Percentiles rank a stretch among this genome's conserved stretches.
Conservation (phyloP, 768 basidiomycete genomes). For the Lactarius akahatsu region DNA sequence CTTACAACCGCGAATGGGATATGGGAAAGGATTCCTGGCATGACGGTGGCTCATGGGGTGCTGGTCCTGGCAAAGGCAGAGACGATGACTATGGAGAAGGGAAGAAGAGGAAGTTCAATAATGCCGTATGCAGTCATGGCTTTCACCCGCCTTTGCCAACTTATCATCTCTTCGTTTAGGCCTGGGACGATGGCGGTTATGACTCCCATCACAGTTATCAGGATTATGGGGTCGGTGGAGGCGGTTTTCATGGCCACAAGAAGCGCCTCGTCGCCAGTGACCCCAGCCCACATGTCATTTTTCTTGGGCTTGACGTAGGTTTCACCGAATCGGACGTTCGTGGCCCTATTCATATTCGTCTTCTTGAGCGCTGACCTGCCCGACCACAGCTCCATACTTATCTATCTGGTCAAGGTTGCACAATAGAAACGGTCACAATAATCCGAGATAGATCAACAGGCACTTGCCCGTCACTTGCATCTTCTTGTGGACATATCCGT, state of each 20-base stretch:
- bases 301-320: conserved; percentile 89
- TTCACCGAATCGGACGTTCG: conserved; percentile 92
- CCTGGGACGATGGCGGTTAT: conserved; percentile 48
- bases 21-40: conserved; percentile 66
- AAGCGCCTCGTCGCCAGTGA: conserved; percentile 82
- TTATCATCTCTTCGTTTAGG: conserved; percentile 35
- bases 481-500: conserved; percentile 57
- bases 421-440: conserved; percentile 86
- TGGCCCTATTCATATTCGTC: conserved; percentile 39
- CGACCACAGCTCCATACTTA: conserved; percentile 71
- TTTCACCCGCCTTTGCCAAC: conserved; percentile 1
- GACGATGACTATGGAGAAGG: conserved; percentile 74
- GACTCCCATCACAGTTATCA: conserved; percentile 38
- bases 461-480: conserved; percentile 82
- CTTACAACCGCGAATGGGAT: conserved; percentile 79
- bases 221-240: conserved; percentile 30
- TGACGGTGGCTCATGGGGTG: conserved; percentile 41
- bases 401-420: conserved; percentile 68
- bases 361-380: conserved; percentile 30
- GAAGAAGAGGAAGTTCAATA: conserved; percentile 78
- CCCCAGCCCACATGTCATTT: conserved; percentile 91
- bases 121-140: conserved; percentile 53
- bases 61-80: conserved; percentile 49
- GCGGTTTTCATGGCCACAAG: conserved; percentile 44
- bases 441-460: conserved; percentile 97